Conservation (phyloP, 1,139 yeast species). For the Kazachstania sp. region DNA sequence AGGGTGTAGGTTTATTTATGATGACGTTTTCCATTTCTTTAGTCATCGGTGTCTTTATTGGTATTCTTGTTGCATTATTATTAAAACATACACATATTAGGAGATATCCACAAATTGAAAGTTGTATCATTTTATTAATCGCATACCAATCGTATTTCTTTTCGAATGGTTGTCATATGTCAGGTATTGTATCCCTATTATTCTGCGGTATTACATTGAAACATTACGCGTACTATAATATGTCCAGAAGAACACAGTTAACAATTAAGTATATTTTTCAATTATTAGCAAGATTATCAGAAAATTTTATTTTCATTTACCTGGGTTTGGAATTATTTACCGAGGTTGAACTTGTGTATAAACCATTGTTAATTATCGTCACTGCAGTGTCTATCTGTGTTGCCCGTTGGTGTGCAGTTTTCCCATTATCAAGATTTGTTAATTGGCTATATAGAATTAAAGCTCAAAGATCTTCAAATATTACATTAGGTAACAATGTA, state of each 20-base stretch:
- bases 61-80: constrained; percentile 79
- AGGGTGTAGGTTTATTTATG: constrained; percentile 87
- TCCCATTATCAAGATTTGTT: constrained; percentile 79
- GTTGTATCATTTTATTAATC: constrained; percentile 79
- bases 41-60: constrained; percentile 79
- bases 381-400: constrained; percentile 86
- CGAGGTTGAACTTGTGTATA: constrained; percentile 88
- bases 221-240: constrained; percentile 93
- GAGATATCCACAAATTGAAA: constrained; percentile 92
- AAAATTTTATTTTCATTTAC: constrained; percentile 92
- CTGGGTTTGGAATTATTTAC: constrained; percentile 91
- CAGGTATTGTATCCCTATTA: constrained; percentile 89
- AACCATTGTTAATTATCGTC: constrained; percentile 83
- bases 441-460: constrained; percentile 69
- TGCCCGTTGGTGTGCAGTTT: constrained; percentile 96
- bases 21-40: constrained; percentile 93
- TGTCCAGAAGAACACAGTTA: constrained; percentile 95
- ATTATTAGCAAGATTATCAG: constrained; percentile 86
- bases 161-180: constrained; percentile 98
- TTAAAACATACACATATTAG: constrained; percentile 89
- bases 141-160: constrained; percentile 96
- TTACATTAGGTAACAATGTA: constrained; percentile 34
- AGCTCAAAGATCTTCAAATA: constrained; percentile 26
- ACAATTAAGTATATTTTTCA: constrained; percentile 94
- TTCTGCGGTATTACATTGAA: constrained; percentile 95